phyloP scores from a whole-genome alignment of 495 filamentous ascomycete genomes.

The Paragyromitra xinjiangensis region DNA sequence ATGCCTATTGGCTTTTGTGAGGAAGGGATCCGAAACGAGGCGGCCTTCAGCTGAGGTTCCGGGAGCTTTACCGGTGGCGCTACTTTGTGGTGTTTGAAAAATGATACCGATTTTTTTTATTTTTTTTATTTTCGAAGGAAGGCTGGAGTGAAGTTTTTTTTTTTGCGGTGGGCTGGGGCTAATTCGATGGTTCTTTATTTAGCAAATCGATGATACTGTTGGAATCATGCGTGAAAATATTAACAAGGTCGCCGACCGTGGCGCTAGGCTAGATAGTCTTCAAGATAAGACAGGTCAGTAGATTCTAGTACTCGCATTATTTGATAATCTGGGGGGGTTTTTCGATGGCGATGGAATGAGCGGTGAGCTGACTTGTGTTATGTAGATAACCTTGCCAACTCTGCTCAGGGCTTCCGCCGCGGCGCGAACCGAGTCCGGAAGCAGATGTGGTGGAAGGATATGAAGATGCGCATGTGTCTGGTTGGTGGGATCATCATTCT shows the following conservation, averaged over 20 bases:
- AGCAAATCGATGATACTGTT: conserved; percentile 98
- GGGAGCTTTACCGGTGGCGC: conserved; percentile 25
- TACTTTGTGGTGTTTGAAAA: background rate
- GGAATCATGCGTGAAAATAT: conserved; percentile 94
- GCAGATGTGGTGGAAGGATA: conserved; percentile 96
- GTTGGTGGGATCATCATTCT: conserved; percentile 86
- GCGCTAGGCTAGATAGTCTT: conserved; percentile 84
- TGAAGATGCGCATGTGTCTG: conserved; percentile 99
- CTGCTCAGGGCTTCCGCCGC: conserved; percentile 91
- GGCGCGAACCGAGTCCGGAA: conserved; percentile 95
- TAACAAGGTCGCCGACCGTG: conserved; percentile 90
- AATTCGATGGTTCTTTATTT: conserved; percentile 33
- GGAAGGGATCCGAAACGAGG: background rate
- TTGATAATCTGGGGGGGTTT: conserved; percentile 4
- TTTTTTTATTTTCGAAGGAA: background rate
- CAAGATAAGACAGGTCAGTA: conserved; percentile 80
- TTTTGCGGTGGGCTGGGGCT: conserved; percentile 12
- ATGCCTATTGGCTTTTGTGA: conserved; percentile 9
- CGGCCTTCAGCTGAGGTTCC: conserved; percentile 4
- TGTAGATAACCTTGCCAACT: conserved; percentile 81
- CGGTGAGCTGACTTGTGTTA: conserved; percentile 29
- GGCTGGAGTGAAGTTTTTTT: background rate
- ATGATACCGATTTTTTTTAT: conserved; percentile 5
- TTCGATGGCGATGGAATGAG: background rate
- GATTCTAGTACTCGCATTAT: background rate